Base-by-base conservation (phyloP, 2,329 filamentous ascomycete species). In the Massarina eburnea region DNA sequence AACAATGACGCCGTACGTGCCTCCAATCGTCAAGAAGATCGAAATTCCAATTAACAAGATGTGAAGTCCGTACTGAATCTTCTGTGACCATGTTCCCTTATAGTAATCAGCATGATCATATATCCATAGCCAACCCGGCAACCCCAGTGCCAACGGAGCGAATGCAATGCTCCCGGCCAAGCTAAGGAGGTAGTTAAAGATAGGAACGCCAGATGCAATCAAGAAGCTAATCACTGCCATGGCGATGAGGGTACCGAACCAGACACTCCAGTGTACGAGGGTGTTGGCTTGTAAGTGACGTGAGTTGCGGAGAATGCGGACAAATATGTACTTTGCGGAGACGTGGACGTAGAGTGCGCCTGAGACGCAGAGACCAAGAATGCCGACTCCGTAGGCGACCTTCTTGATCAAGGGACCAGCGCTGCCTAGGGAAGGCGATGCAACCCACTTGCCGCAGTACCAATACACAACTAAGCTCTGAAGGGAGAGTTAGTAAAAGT, bases 391-490 rank as follows among this genome's bases (percentile, higher is more conserved):
- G 54, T 84, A 86, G 0, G 79, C 67, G 0, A 83, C 73, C 61
- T 80, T 82, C 67, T 84, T 83, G 55, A 85, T 71, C 0, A 72
- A 75, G 5, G 72, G 70, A 4, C 82, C 81, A 0, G 82, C 82
- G 38, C 75, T 80, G 8, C 81, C 82, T 0, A 85, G 74, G 0
- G 81, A 80, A 0, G 83, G 83, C 2, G 76, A 79, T 0, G 82
- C 80, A 2, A 85, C 80, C 77, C 79, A 85, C 50, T 79, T 69
- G 4, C 82, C 82, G 54, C 81, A 83, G 70, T 75, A 85, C 35
- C 74, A 72, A 66, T 85, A 85, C 4, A 85, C 78, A 2, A 84
- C 80, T 14, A 85, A 70, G 33, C 75, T 76, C 24, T 26, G 24
- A 56, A 83, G 80, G 26, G 74, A 38, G 4, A 39, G 35, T 19